Conservation (phyloP, 495 filamentous ascomycete species). For the Patellaria atrata region DNA sequence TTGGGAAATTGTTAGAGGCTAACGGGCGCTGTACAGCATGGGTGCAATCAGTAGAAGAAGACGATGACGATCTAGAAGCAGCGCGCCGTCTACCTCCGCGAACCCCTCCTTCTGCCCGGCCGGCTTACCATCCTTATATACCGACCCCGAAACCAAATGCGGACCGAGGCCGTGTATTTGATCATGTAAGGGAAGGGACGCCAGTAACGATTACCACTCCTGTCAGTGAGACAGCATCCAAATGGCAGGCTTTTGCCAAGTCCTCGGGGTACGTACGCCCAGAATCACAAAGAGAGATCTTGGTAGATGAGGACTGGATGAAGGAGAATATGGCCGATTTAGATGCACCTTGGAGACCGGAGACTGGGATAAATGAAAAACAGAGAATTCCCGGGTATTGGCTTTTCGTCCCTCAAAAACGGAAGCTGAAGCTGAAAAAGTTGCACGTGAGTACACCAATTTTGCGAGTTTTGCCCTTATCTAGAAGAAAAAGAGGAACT, state of each 20-base stretch:
- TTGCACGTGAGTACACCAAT: conserved; percentile 27
- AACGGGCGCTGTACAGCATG: conserved; percentile 16
- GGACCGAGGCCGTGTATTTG: conserved; percentile 15
- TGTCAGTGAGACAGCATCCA: conserved; percentile 33
- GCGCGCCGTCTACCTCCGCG: conserved; percentile 13
- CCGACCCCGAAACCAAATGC: conserved; percentile 14
- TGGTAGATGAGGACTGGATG: conserved; percentile 45
- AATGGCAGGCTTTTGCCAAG: conserved; percentile 46
- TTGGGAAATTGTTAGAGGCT: too few species aligned
- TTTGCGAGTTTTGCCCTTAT: not conserved
- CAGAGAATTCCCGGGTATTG: conserved; percentile 33
- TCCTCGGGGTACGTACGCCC: conserved; percentile 32
- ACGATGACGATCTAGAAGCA: conserved; percentile 16
- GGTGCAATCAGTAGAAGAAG: conserved; percentile 21
- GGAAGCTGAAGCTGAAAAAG: conserved; percentile 41
- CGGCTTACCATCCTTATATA: conserved; percentile 17
- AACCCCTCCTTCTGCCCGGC: conserved; percentile 9
- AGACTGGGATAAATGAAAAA: conserved; percentile 30
- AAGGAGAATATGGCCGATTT: conserved; percentile 41
- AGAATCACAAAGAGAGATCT: too few species aligned
- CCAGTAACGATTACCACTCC: conserved; percentile 18
- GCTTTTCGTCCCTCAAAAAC: conserved; percentile 25
- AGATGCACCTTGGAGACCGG: conserved; percentile 42
- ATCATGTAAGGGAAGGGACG: conserved; percentile 18
- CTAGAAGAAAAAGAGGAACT: too few species aligned